These are phyloP conservation scores for Podospora comata DNA, from an alignment of 495 filamentous ascomycete species.

Conservation along the genomic window DNA sequence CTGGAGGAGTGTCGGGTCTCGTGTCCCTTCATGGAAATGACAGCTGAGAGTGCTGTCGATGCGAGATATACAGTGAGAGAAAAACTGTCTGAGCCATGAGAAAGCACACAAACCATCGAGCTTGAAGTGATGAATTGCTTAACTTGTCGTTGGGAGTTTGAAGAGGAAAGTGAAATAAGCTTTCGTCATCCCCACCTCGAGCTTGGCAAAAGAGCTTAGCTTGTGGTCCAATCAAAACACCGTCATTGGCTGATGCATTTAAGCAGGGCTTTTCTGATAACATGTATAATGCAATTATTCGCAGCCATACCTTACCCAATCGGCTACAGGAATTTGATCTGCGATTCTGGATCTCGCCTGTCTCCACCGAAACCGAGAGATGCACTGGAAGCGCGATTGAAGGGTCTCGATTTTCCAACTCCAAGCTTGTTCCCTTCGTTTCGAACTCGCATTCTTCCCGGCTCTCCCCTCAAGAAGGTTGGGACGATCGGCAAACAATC, in stretches of 20 bases:
- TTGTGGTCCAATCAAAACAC: neutral
- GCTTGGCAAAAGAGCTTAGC: conserved; percentile 10
- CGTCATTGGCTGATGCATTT: neutral
- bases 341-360: neutral
- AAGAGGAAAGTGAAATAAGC: conserved; percentile 1
- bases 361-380: neutral
- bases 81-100: neutral
- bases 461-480: neutral
- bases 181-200: neutral
- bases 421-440: neutral
- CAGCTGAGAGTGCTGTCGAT: neutral
- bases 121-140: neutral
- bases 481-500: neutral
- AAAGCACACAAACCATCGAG: neutral
- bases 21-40: neutral
- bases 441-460: neutral
- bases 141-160: neutral
- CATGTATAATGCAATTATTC: neutral
- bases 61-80: neutral
- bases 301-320: neutral
- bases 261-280: neutral
- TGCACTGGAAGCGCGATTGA: neutral
- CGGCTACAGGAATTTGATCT: neutral
- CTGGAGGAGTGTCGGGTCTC: neutral
- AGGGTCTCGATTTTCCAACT: neutral